phyloP scores from a whole-genome alignment of 805 yeast genomes.

The Schwanniomyces pseudopolymorphus region DNA sequence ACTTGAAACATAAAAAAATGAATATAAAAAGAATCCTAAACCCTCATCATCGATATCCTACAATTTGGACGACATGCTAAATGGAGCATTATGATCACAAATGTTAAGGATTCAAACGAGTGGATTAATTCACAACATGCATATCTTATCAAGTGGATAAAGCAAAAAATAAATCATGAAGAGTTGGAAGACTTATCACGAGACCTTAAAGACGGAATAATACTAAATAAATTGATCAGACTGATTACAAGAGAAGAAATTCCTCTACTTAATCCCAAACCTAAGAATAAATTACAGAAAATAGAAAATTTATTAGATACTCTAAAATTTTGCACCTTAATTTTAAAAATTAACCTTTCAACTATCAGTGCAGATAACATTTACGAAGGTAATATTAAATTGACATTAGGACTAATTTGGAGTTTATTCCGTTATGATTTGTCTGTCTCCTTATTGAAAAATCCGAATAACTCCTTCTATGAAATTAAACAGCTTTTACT shows the following conservation, averaged over 20 bases:
- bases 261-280: conserved; percentile 33
- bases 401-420: conserved; percentile 52
- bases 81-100: not conserved
- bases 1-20: too few species aligned
- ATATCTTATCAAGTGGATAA: conserved; percentile 53
- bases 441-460: conserved; percentile 20
- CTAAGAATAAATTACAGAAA: conserved; percentile 44
- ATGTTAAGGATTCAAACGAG: conserved; percentile 7
- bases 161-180: conserved; percentile 30
- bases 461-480: conserved; percentile 20
- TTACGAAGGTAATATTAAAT: conserved; percentile 46
- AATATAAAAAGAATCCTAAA: not conserved
- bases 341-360: conserved; percentile 39
- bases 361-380: conserved; percentile 52
- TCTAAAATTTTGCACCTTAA: conserved; percentile 40
- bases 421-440: conserved; percentile 44
- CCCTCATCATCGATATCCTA: too few species aligned
- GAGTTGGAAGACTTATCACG: conserved; percentile 15
- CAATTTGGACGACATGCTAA: not conserved
- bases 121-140: conserved; percentile 49
- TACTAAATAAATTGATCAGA: conserved; percentile 31
- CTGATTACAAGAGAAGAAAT: conserved; percentile 19
- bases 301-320: conserved; percentile 46
- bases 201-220: conserved; percentile 43
- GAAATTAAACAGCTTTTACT: conserved; percentile 34